phyloP scores from a whole-genome alignment of 139 green algal species.

The Chlamydomonas sp. region DNA sequence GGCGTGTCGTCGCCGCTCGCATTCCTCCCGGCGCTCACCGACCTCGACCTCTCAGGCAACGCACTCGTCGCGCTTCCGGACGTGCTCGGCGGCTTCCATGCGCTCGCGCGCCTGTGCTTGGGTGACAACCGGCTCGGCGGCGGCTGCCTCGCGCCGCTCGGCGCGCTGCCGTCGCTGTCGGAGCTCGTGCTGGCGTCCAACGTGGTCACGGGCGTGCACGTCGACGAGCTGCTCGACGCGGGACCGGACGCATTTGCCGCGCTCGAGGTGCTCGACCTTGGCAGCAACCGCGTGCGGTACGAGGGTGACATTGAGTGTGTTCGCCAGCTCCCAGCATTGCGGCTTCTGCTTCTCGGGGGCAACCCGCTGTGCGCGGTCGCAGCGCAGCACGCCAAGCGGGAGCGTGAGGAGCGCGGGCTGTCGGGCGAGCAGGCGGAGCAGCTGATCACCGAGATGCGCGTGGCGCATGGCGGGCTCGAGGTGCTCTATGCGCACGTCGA shows the following conservation, averaged over 20 bases:
- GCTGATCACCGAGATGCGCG: too few relatives aligned
- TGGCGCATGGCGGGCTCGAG: too few relatives aligned
- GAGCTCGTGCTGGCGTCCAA: slow-evolving; percentile 11
- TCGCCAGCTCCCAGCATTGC: slow-evolving; percentile 21
- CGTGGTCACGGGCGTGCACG: neutral
- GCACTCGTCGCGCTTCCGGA: slow-evolving; percentile 1
- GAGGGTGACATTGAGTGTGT: slow-evolving; percentile 9
- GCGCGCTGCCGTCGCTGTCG: slow-evolving; percentile 13
- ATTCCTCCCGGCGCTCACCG: slow-evolving; percentile 11
- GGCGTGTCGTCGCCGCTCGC: neutral
- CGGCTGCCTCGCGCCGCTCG: slow-evolving; percentile 5
- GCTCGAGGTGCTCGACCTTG: slow-evolving; percentile 27
- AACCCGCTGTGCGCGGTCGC: slow-evolving; percentile 25
- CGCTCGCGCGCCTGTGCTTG: slow-evolving; percentile 20
- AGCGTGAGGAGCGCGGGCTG: too few relatives aligned
- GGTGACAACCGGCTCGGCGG: slow-evolving; percentile 25
- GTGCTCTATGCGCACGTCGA: too few relatives aligned
- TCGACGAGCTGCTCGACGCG: too few relatives aligned
- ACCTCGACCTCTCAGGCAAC: slow-evolving; percentile 35
- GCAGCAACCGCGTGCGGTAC: slow-evolving; percentile 11
- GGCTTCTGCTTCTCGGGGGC: slow-evolving; percentile 30
- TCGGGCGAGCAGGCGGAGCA: too few relatives aligned
- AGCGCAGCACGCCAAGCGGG: neutral
- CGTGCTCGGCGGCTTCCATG: slow-evolving; percentile 13
- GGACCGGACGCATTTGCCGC: slow-evolving; percentile 1